phyloP scores from a whole-genome alignment of 2,329 filamentous ascomycete species.

The Colletotrichum orchidophilum region DNA sequence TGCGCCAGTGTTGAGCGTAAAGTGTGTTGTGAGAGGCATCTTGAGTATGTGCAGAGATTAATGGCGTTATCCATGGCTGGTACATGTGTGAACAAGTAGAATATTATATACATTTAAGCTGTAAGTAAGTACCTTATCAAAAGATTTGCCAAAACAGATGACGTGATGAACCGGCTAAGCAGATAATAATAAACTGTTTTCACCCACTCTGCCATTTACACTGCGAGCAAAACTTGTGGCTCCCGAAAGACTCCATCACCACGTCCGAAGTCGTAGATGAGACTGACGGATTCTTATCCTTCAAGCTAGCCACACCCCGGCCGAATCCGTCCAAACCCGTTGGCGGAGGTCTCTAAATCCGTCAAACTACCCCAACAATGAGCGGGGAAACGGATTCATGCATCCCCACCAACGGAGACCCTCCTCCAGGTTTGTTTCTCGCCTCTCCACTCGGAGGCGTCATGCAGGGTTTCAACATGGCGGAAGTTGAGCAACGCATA shows the following conservation, averaged over 20 bases:
- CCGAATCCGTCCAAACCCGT: constrained; percentile 1
- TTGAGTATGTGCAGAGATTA: constrained; percentile 1
- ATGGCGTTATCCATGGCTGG: background rate
- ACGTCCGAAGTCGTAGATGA: background rate
- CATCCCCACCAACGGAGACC: constrained; percentile 19
- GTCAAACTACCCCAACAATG: background rate
- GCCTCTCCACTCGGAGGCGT: background rate
- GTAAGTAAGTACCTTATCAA: background rate
- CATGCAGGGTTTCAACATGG: background rate
- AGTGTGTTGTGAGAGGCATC: constrained; percentile 32
- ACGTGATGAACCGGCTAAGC: background rate
- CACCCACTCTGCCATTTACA: background rate
- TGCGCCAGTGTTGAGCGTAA: constrained; percentile 37
- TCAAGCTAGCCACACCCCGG: background rate
- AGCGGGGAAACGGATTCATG: constrained; percentile 15
- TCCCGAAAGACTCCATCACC: background rate
- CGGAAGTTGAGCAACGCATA: constrained; percentile 10
- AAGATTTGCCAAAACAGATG: constrained; percentile 2
- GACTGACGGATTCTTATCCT: constrained; percentile 24
- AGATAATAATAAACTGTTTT: background rate
- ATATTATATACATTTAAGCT: background rate
- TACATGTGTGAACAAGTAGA: background rate
- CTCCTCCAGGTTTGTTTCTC: background rate
- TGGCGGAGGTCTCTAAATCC: background rate
- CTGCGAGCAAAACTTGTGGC: background rate